Evolutionary conservation across 1,284 basidiomycete species (phyloP), one percentile per base, ranked within the genome.

Genomic region (Melampsora larici-populina): DNA sequence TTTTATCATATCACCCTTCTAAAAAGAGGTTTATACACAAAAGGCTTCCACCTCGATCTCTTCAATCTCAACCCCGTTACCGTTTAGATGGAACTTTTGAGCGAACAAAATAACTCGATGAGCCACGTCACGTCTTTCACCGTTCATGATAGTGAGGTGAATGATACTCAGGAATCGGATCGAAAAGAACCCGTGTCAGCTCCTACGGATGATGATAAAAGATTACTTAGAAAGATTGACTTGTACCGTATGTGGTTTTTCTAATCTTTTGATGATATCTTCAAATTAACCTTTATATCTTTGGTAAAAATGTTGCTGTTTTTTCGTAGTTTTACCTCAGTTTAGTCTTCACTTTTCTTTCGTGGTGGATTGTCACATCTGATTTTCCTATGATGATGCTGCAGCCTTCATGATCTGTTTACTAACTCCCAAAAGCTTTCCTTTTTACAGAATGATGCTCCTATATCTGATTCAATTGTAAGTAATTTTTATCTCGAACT

Each of bases 391-490:
- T 60, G n/a, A 60, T 11, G 29, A 24, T 24, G 17, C n/a, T n/a
- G n/a, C n/a, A n/a, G n/a, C n/a, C n/a, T 26, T 29, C 55, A 60
- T 60, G 55, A 60, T 24, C 1, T 60, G 0, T 60, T 0, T 60
- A 29, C 55, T 60, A n/a, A 60, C 0, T 26, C n/a, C 1, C n/a
- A 11, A 24, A 24, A 60, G 4, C n/a, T 24, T 60, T 60, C 21
- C n/a, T 18, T 24, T 8, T 24, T 17, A 17, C 55, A 60, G 55
- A 60, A 60, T 60, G 55, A 60, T 60, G 55, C 9, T 60, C 15
- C 29, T 60, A 60, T 60, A 60, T 29, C 8, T 60, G 9, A 60
- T 60, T 26, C 55, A 60, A 60, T 24, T 60, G 55, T 60, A 60
- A 11, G 55, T 24, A 29, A 24, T 60, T 24, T 29, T 26, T 1